Percentiles rank a stretch among this genome's conserved stretches.
phyloP scores from a whole-genome alignment of 2,329 filamentous ascomycete genomes.

The Chrysoporthe austroafricana region DNA sequence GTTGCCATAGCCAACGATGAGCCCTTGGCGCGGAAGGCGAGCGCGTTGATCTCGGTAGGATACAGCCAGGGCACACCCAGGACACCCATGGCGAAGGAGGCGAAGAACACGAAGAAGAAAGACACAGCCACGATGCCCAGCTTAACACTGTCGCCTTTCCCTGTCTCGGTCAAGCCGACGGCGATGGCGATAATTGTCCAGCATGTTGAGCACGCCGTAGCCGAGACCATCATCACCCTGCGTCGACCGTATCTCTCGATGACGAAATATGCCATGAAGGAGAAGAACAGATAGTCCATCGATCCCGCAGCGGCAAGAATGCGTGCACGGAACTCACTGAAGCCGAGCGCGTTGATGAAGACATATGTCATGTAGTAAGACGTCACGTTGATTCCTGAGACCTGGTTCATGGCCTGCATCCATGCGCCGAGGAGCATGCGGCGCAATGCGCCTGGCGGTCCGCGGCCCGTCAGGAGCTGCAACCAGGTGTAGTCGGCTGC shows the following conservation, averaged over 20 bases:
- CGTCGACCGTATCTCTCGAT: slow-evolving; percentile 43
- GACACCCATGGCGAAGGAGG: slow-evolving; percentile 36
- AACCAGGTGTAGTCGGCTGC: slow-evolving; percentile 49
- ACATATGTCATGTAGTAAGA: slow-evolving; percentile 40
- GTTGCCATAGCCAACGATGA: slow-evolving; percentile 39
- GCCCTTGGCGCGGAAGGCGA: slow-evolving; percentile 41
- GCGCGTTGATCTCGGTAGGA: slow-evolving; percentile 41
- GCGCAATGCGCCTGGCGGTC: slow-evolving; percentile 23
- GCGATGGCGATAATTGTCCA: slow-evolving; percentile 34
- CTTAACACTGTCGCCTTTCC: slow-evolving; percentile 27
- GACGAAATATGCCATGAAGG: slow-evolving; percentile 30
- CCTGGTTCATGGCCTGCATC: slow-evolving; percentile 38
- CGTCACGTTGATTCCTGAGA: slow-evolving; percentile 25
- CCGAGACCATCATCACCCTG: slow-evolving; percentile 32
- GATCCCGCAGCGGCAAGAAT: slow-evolving; percentile 50
- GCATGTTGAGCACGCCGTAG: slow-evolving; percentile 30
- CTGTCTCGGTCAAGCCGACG: slow-evolving; percentile 29
- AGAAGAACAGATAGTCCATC: slow-evolving; percentile 39
- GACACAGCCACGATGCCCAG: slow-evolving; percentile 32
- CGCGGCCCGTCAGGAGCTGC: slow-evolving; percentile 46
- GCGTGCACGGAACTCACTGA: slow-evolving; percentile 39
- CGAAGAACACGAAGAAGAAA: slow-evolving; percentile 39
- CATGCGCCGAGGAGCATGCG: slow-evolving; percentile 44
- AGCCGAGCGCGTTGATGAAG: slow-evolving; percentile 45
- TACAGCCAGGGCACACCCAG: slow-evolving; percentile 35